Evolutionary conservation across 2,329 filamentous ascomycete species (phyloP), one percentile per base, ranked within the genome.

Genomic region (Fusarium brachygibbosum): DNA sequence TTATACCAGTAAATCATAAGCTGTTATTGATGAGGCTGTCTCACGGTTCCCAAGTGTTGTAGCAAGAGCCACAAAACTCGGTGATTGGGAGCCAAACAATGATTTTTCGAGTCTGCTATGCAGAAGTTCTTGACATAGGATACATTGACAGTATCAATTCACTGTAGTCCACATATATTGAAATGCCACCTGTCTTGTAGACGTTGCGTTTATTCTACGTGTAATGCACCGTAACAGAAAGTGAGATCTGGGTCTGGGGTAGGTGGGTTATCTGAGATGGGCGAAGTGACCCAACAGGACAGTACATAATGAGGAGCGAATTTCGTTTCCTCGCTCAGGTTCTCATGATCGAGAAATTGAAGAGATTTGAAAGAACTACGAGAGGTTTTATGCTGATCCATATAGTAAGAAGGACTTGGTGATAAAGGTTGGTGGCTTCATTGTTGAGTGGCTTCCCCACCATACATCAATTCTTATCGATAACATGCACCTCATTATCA

Each of bases 401-500:
- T 19, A 19, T 29, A 19, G 11, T 31, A 31, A 29, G 31, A 19
- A 19, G 12, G 12, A 29, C 6, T 45, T 45, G 7, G 23, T 14
- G 32, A 19, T 16, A n/a, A 8, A 44, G 28, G 17, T 25, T 17
- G 13, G 10, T 50, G 16, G 35, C 19, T n/a, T 37, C 16, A 19
- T 23, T 31, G 11, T 54, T 29, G 23, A 35, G 14, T 29, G n/a
- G 37, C 35, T 45, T 48, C 58, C 62, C 62, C 66, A 58, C 66
- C 40, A 58, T 34, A 40, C 16, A 3, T 29, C 19, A 62, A 57
- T 19, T 35, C 66, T 69, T 69, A 70, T 70, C 66, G 66, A 70
- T 70, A 69, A 70, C 66, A 68, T 21, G 32, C 34, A 56, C 23
- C 38, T 29, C 21, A 45, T n/a, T 23, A 17, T 51, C 45, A 67